Percentiles rank a stretch among this genome's conserved stretches.
phyloP scores from a whole-genome alignment of 768 basidiomycete species.

The Auriscalpium vulgare region DNA sequence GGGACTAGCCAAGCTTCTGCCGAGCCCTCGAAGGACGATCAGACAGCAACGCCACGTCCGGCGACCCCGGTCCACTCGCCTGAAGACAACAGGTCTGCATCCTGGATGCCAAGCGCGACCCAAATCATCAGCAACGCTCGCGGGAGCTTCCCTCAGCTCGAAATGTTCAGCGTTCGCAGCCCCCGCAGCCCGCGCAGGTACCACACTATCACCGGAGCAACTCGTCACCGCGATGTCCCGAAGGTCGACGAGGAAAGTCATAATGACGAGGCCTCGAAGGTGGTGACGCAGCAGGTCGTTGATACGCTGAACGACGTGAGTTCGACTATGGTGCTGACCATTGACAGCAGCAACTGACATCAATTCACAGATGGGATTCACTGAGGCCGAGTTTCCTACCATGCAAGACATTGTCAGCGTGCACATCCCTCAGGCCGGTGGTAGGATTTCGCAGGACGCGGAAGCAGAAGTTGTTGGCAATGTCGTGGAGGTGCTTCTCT shows the following conservation, averaged over 20 bases:
- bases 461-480: constrained; percentile 64
- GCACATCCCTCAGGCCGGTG: constrained; percentile 27
- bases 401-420: constrained; percentile 42
- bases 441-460: constrained; percentile 39
- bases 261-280: neutral
- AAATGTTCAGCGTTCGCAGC: constrained; percentile 51
- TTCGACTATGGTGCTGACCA: constrained; percentile 10
- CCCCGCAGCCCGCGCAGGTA: constrained; percentile 16
- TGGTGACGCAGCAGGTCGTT: constrained; percentile 5
- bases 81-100: neutral
- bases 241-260: constrained; percentile 38
- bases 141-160: constrained; percentile 51
- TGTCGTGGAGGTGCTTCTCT: constrained; percentile 52
- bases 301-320: constrained; percentile 50
- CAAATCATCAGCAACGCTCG: constrained; percentile 58
- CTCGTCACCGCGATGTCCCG: constrained; percentile 15
- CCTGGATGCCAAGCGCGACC: neutral
- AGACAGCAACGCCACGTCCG: neutral
- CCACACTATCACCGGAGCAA: constrained; percentile 35
- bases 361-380: constrained; percentile 58
- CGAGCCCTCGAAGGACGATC: no score
- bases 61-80: neutral
- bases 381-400: constrained; percentile 43
- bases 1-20: no score
- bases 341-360: constrained; percentile 2